These are phyloP conservation scores for Plectosphaerella plurivora DNA, from an alignment of 2,329 filamentous ascomycete genomes.

Conservation along the genomic window DNA sequence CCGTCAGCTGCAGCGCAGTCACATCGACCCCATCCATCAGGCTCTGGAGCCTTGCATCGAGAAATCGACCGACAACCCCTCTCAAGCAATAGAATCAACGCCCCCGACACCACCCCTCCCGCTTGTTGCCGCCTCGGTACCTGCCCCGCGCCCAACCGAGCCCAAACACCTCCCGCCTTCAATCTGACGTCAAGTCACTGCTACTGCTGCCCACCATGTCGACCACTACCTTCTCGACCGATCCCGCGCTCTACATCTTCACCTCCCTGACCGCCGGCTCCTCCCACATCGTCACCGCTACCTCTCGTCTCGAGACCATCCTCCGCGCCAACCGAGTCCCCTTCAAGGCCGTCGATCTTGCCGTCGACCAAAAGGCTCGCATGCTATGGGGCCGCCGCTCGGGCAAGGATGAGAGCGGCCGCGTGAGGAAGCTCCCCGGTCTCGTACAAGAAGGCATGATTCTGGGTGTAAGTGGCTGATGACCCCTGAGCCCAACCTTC, in stretches of 20 bases:
- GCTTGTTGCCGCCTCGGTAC: not conserved
- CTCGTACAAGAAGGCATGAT: slow-evolving; percentile 84
- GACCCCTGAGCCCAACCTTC: not conserved
- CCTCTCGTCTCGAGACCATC: slow-evolving; percentile 92
- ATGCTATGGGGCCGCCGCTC: slow-evolving; percentile 84
- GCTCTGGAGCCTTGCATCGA: not conserved
- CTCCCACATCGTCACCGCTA: slow-evolving; percentile 93
- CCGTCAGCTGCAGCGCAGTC: not conserved
- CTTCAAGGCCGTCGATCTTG: slow-evolving; percentile 88
- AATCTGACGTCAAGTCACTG: slow-evolving; percentile 2
- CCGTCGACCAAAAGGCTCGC: slow-evolving; percentile 82
- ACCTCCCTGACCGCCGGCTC: slow-evolving; percentile 94
- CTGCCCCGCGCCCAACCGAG: not conserved
- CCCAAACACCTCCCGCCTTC: slow-evolving; percentile 10
- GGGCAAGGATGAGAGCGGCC: slow-evolving; percentile 62
- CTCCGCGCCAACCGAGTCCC: slow-evolving; percentile 90
- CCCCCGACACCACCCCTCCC: not conserved
- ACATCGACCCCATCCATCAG: not conserved
- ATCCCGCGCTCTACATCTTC: slow-evolving; percentile 84
- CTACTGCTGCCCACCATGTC: slow-evolving; percentile 11
- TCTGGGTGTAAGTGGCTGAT: slow-evolving; percentile 65
- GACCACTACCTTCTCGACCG: slow-evolving; percentile 44
- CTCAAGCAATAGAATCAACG: slow-evolving; percentile 5
- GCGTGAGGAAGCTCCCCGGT: slow-evolving; percentile 74
- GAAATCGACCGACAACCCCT: slow-evolving; percentile 5